A percentile compares a stretch with the other conserved stretches of the same genome.
phyloP scores from a whole-genome alignment of 345 rosid genomes.

The Jatropha curcas region DNA sequence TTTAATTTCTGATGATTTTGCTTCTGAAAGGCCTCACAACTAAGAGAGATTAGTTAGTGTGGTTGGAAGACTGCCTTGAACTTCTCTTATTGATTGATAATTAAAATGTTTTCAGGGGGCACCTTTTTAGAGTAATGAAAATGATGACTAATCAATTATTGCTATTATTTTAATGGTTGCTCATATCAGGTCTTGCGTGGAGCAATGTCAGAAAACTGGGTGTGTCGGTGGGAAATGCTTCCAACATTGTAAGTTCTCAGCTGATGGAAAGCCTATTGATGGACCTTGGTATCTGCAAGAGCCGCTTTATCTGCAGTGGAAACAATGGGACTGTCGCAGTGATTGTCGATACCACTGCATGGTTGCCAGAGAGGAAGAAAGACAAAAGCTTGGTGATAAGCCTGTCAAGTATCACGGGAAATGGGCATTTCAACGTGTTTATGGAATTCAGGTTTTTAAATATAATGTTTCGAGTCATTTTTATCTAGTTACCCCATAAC shows the following conservation, averaged over 20 bases:
- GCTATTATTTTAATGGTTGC: background rate
- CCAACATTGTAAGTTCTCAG: slow-evolving; percentile 81
- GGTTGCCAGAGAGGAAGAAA: slow-evolving; percentile 82
- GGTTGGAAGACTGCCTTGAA: background rate
- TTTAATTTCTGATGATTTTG: background rate
- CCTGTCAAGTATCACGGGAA: slow-evolving; percentile 87
- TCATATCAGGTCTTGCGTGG: slow-evolving; percentile 60
- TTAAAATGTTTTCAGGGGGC: background rate
- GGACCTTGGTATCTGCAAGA: slow-evolving; percentile 90
- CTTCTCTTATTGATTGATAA: background rate
- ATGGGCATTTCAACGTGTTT: slow-evolving; percentile 83
- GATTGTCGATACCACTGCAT: slow-evolving; percentile 78
- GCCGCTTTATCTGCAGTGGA: slow-evolving; percentile 81
- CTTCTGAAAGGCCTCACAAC: background rate
- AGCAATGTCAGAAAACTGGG: slow-evolving; percentile 72
- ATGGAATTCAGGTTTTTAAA: slow-evolving; percentile 65
- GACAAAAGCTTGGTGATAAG: slow-evolving; percentile 53
- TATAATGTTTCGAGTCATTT: slow-evolving; percentile 1
- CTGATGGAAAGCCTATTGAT: slow-evolving; percentile 78
- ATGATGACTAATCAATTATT: background rate
- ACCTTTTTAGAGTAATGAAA: background rate
- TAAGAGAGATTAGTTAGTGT: background rate
- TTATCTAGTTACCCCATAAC: background rate
- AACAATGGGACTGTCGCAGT: slow-evolving; percentile 84
- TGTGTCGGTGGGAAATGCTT: slow-evolving; percentile 80